These are phyloP conservation scores for Ceriops zippeliana DNA, from an alignment of 345 rosid species.

Conservation along the genomic window DNA sequence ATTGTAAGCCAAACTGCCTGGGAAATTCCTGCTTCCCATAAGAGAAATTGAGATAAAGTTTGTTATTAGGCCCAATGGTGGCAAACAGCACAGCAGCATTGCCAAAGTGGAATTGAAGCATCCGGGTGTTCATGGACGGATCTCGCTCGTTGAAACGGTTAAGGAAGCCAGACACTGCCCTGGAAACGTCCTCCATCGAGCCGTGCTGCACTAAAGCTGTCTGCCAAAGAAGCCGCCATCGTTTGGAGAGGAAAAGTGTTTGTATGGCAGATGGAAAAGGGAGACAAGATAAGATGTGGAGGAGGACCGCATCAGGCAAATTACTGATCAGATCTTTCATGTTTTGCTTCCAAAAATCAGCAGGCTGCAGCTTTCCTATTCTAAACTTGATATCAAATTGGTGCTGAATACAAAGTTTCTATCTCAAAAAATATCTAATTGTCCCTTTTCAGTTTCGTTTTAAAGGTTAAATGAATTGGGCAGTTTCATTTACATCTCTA, in stretches of 20 bases:
- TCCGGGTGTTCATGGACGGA: conserved; percentile 45
- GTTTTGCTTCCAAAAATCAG: not conserved
- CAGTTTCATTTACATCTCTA: no score
- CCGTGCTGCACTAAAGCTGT: conserved; percentile 42
- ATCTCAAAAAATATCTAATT: no score
- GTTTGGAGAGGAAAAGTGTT: conserved; percentile 43
- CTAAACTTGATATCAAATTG: not conserved
- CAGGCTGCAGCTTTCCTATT: not conserved
- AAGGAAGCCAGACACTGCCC: conserved; percentile 38
- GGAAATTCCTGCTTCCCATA: conserved; percentile 21
- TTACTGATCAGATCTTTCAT: conserved; percentile 40
- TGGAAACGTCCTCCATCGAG: conserved; percentile 31
- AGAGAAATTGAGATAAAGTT: conserved; percentile 42
- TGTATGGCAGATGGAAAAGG: conserved; percentile 62
- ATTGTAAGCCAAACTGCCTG: conserved; percentile 29
- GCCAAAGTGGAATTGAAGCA: conserved; percentile 38
- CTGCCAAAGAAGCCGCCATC: conserved; percentile 52
- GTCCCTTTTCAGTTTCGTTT: no score
- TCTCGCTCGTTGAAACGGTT: conserved; percentile 40
- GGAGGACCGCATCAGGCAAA: conserved; percentile 57
- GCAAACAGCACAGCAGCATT: conserved; percentile 34
- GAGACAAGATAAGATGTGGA: conserved; percentile 44
- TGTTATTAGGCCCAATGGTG: conserved; percentile 40
- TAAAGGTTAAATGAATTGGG: no score
- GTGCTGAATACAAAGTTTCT: no score